Base-by-base conservation (phyloP, 2,329 filamentous ascomycete species). In the Ophioceras dolichostomum region DNA sequence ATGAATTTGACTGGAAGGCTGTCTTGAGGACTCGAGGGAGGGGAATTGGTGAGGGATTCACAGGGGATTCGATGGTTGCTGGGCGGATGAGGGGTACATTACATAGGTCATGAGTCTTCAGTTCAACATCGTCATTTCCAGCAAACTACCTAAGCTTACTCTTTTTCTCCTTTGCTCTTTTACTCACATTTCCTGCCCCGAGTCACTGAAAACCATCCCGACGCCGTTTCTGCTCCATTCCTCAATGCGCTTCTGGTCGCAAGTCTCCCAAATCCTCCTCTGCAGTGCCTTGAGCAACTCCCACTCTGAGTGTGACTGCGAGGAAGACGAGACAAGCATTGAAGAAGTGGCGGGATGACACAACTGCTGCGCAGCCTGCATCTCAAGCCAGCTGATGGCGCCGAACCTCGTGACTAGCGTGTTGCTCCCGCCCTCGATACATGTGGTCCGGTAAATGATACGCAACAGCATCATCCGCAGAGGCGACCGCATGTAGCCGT, bases 361-460 rank as follows among this genome's bases (percentile, higher is more conserved):
- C n/a, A n/a, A n/a, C n/a, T 60, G 65, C 3, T 62, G 56, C 4
- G 66, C 67, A 26, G 70, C 55, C 47, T 76, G 73, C 41, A 72
- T 70, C 41, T 79, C 69, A 8, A 89, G 64, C 87, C 86, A 94
- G 45, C 72, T 79, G 37, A 89, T 55, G 16, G 83, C 62, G 13
- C 83, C 84, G 31, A 80, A 78, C 39, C 87, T 67, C 1, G 86
- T 93, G 27, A 86, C 69, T 32, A 94, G 64, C n/a, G 82, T 89
- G 4, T 79, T 83, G 55, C 82, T 85, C 1, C 83, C 86, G 2
- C 73, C 77, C 21, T 77, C 70, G 22, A 88, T 72, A 32, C 68
- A 69, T 0, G 76, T 77, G 3, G 79, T 76, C 29, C 80, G 70
- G 49, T 79, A 79, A 13, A 93, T 46, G 17, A 91, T 68, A 51